A percentile compares a stretch with the other conserved stretches of the same genome.
Conservation (phyloP, 164 flowering plant species). For the Nelumbo lutea region DNA sequence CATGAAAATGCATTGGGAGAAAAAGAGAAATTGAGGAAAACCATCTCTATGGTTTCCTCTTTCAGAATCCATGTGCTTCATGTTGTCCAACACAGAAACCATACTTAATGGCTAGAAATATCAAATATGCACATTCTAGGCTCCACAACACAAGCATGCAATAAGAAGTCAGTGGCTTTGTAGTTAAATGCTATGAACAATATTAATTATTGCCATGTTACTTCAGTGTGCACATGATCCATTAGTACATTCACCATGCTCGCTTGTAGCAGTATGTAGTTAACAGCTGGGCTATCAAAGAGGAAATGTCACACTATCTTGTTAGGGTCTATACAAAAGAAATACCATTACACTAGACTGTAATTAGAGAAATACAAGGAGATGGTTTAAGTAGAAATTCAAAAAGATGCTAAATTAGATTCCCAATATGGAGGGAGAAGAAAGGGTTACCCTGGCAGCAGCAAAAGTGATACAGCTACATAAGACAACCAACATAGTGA, state of each 20-base stretch:
- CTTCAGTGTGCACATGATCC: neutral
- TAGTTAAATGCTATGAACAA: neutral
- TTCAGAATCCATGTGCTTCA: neutral
- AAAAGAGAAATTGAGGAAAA: neutral
- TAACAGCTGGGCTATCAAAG: neutral
- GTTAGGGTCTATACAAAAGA: neutral
- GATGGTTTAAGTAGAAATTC: neutral
- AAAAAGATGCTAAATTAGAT: neutral
- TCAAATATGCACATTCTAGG: neutral
- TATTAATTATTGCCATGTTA: neutral
- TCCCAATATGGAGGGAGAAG: conserved; percentile 2
- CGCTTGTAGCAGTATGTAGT: neutral
- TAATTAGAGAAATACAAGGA: neutral
- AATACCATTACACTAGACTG: neutral
- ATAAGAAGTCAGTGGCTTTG: neutral
- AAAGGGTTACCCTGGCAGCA: conserved; percentile 10
- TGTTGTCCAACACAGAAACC: neutral
- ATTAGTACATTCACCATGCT: neutral
- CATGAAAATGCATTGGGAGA: neutral
- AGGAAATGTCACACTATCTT: neutral
- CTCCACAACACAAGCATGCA: neutral
- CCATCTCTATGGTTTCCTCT: neutral
- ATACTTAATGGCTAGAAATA: neutral
- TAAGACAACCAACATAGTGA: conserved; percentile 71
- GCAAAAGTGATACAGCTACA: conserved; percentile 25